Evolutionary conservation across 2,329 filamentous ascomycete genomes (phyloP).

Genomic region (Spiromastix sp.): DNA sequence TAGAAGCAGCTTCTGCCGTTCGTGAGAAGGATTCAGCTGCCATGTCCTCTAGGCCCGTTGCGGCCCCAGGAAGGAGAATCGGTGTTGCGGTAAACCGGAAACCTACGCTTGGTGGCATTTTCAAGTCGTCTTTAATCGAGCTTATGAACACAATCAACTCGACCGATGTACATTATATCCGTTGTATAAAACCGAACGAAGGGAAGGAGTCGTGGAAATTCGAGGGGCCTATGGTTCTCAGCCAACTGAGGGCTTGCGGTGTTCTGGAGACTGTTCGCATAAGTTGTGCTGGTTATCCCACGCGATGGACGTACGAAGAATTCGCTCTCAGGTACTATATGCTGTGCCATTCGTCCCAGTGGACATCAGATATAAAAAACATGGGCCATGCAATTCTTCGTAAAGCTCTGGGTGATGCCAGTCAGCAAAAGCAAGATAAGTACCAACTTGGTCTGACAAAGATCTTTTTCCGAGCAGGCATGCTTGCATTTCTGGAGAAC

Average conservation of each 20-base stretch:
- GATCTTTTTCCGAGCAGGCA: constrained; percentile 98
- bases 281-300: constrained; percentile 93
- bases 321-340: constrained; percentile 98
- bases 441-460: constrained; percentile 97
- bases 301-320: constrained; percentile 97
- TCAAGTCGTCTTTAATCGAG: constrained; percentile 96
- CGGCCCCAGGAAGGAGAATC: constrained; percentile 67
- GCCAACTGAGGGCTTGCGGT: constrained; percentile 94
- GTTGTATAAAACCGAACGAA: constrained; percentile 98
- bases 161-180: constrained; percentile 97
- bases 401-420: constrained; percentile 73
- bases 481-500: constrained; percentile 96
- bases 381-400: constrained; percentile 90
- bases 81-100: constrained; percentile 91
- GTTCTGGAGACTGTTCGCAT: constrained; percentile 97
- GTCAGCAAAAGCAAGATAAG: constrained; percentile 69
- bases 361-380: constrained; percentile 86
- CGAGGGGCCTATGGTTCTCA: constrained; percentile 96
- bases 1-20: constrained; percentile 75
- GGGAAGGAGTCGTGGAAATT: constrained; percentile 96
- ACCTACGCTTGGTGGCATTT: constrained; percentile 93
- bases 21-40: constrained; percentile 72
- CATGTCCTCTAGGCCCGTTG: constrained; percentile 62
- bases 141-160: constrained; percentile 97
- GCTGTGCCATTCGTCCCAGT: constrained; percentile 78